phyloP scores from a whole-genome alignment of 495 filamentous ascomycete genomes.

The Niebla homalea region DNA sequence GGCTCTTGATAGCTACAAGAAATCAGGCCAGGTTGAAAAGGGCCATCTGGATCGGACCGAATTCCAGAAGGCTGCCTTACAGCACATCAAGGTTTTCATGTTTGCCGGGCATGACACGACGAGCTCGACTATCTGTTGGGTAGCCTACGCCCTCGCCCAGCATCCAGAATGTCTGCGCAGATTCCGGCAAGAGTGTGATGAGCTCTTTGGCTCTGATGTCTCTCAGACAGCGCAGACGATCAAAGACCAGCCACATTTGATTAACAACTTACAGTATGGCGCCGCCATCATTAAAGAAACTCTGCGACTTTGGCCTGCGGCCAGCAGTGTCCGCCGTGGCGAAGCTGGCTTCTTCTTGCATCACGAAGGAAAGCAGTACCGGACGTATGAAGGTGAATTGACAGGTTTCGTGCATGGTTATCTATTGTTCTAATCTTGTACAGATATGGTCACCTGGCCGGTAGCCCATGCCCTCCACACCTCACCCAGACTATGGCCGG shows the following conservation, averaged over 20 bases:
- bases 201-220: constrained; percentile 7
- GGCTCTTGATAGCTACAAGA: constrained; percentile 9
- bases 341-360: constrained; percentile 4
- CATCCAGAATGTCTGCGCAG: constrained; percentile 5
- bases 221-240: constrained; percentile 5
- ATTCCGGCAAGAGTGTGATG: constrained; percentile 10
- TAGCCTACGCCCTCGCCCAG: constrained; percentile 9
- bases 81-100: constrained; percentile 24
- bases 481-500: constrained; percentile 1
- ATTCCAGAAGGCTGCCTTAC: constrained; percentile 5
- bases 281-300: constrained; percentile 12
- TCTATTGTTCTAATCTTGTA: too few relatives aligned
- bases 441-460: constrained; percentile 5
- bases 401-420: too few relatives aligned
- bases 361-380: constrained; percentile 8
- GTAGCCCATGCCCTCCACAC: constrained; percentile 7
- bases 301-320: constrained; percentile 13
- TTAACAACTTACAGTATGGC: constrained; percentile 10
- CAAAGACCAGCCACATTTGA: constrained; percentile 6
- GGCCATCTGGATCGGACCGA: neutral
- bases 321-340: constrained; percentile 6
- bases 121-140: constrained; percentile 16
- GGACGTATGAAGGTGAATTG: constrained; percentile 4
- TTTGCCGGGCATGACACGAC: constrained; percentile 31
- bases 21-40: neutral